phyloP scores from a whole-genome alignment of 331 rosid species.

The Quercus phellos region DNA sequence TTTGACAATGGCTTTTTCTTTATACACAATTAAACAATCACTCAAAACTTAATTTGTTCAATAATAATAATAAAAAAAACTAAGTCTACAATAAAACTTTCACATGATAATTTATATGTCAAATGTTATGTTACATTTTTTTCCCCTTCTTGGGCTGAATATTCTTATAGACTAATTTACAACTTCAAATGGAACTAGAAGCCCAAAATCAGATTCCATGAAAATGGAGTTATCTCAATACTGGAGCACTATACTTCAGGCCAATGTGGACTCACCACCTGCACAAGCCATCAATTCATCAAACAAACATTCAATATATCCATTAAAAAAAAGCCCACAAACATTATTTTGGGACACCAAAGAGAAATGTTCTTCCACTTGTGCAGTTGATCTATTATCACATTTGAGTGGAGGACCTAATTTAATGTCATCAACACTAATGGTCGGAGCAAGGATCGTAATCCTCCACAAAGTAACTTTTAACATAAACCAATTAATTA shows the following conservation, averaged over 20 bases:
- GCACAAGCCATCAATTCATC: slow-evolving; percentile 23
- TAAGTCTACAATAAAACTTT: too few relatives aligned
- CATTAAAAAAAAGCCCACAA: too few relatives aligned
- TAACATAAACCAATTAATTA: not conserved
- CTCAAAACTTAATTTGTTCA: too few relatives aligned
- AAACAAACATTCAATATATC: not conserved
- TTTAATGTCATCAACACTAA: not conserved
- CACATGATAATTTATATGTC: too few relatives aligned
- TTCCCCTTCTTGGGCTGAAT: too few relatives aligned
- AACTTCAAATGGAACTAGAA: not conserved
- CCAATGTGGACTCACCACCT: slow-evolving; percentile 99
- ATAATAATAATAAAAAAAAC: too few relatives aligned
- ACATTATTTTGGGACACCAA: not conserved
- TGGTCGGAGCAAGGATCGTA: too few relatives aligned
- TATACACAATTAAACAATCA: too few relatives aligned
- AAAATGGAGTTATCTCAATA: not conserved
- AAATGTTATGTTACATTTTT: too few relatives aligned
- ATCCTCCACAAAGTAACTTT: not conserved
- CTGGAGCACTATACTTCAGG: slow-evolving; percentile 50
- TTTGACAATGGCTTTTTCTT: too few relatives aligned
- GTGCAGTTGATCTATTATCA: not conserved
- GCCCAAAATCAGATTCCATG: not conserved
- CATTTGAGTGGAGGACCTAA: not conserved
- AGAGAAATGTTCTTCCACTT: not conserved
- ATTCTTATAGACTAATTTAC: not conserved